Evolutionary conservation across 139 green algal genomes (phyloP), one percentile per base, ranked within the genome.

Genomic region (Mychonastes homosphaera): DNA sequence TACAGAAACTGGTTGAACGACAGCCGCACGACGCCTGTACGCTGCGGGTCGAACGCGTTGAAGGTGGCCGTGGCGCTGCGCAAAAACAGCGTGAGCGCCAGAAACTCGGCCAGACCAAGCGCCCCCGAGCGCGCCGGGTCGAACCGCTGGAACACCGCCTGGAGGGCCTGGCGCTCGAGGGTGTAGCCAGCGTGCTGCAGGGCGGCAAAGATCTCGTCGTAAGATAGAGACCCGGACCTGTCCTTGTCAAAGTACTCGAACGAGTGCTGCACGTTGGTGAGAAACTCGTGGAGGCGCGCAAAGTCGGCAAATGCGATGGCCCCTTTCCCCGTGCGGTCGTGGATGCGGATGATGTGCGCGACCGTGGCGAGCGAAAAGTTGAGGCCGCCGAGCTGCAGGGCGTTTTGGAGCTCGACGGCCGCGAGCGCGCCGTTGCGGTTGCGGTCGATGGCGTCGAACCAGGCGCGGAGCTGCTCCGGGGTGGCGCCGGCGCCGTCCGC

Each of bases 81-180:
- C 38, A 87, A 59, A 57, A 87, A 85, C 2, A 87, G 62, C 18
- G 65, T 82, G 41, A 87, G 65, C 4, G 72, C 80, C 24, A 85
- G 74, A 65, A 76, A 87, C 61, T 85, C 75, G 26, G 76, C 58
- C 23, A 76, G 58, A 18, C 69, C 62, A 56, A 85, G 53, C 46
- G 39, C 47, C 19, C 59, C 51, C 3, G 45, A 45, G 12, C 41
- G 35, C 19, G 65, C 54, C 0, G 69, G 71, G 52, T 84, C 68
- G 43, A 80, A 85, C 3, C 65, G 43, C 1, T 63, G 49, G 38
- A 74, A 75, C 26, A 69, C 29, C 2, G 63, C 63, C 16, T 47
- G 19, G 6, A 71, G 60, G 2, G 69, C 65, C 1, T 49, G 38
- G 0, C 53, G 36, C 39, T 81, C 74, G 4, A 81, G 28, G 3